Base-by-base conservation (phyloP, 2,329 filamentous ascomycete genomes). In the Fusarium sarcochroum region DNA sequence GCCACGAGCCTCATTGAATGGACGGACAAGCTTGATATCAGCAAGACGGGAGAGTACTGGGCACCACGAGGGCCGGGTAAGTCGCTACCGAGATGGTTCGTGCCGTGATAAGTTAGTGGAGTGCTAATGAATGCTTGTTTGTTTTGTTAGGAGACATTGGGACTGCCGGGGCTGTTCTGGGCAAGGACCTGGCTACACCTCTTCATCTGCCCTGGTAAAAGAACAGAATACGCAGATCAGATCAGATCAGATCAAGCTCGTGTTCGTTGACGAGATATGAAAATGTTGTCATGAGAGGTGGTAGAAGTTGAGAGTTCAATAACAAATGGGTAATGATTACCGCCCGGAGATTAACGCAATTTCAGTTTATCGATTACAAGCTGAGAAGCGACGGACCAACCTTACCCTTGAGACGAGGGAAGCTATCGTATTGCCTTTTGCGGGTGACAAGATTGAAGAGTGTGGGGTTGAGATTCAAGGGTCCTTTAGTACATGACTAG, bases 31-130 rank as follows among this genome's bases (percentile, higher is more conserved):
- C 87, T 93, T 63, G 87, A 89, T 72, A 86, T 92, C 27, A 83
- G 80, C 70, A 90, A 89, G 77, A 90, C 89, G 7, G 91, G 91
- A 9, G 81, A 92, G 78, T 92, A 87, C 71, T 93, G 91, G 91
- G 91, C 91, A 34, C 91, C 91, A 3, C 82, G 90, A 68, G 91
- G 91, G 69, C 85, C 90, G 58, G 80, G 89, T 90, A 80, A 80
- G 86, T 80, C n/a, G 47, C 41, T 42, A 25, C 47, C 25, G 41
- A 53, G 17, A 49, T 38, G 14, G 20, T 45, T 63, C 37, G 57
- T 34, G 30, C 25, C 13, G 47, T 25, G 23, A 49, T 18, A 34
- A 53, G 40, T 37, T 37, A 27, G 41, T 30, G 18, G 46, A 41
- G 32, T 55, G 45, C 65, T 70, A 54, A 70, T 48, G 20, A 42